Conservation (phyloP, 495 filamentous ascomycete genomes). For the Podospora appendiculata region DNA sequence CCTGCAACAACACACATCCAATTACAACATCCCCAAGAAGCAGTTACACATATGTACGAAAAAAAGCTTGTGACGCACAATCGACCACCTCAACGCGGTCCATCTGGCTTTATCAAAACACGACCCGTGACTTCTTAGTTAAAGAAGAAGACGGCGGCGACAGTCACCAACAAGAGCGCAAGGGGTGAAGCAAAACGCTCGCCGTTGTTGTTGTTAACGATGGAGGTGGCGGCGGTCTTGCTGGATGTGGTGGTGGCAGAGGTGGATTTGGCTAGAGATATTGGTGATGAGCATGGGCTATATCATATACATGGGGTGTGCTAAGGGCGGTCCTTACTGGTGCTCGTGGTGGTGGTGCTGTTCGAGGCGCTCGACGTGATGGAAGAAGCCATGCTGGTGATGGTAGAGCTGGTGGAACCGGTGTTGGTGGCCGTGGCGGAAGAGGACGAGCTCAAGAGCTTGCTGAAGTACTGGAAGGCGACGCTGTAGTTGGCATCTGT, state of each 20-base stretch:
- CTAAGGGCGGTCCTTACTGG: too few species aligned
- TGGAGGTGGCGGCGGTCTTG: constrained; percentile 6
- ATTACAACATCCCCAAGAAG: constrained; percentile 1
- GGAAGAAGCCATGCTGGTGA: constrained; percentile 11
- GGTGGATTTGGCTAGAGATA: neutral
- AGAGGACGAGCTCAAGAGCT: constrained; percentile 12
- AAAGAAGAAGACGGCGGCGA: constrained; percentile 28
- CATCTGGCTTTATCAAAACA: neutral
- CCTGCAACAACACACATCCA: neutral
- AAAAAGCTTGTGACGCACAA: neutral
- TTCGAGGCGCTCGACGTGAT: constrained; percentile 5
- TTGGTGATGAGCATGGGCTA: neutral
- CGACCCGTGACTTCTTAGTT: constrained; percentile 17
- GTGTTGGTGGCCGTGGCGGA: constrained; percentile 17
- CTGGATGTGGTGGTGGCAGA: constrained; percentile 8
- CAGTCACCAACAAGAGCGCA: constrained; percentile 26
- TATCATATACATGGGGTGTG: neutral
- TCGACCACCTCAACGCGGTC: too few species aligned
- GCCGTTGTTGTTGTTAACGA: constrained; percentile 19
- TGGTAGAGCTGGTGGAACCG: constrained; percentile 6
- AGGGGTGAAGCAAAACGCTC: constrained; percentile 27
- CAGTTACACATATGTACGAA: constrained; percentile 5
- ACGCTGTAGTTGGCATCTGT: constrained; percentile 30
- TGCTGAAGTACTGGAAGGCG: constrained; percentile 24
- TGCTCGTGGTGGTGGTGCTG: constrained; percentile 2